Conservation (phyloP, 345 rosid genomes). For the Noccaea caerulescens region DNA sequence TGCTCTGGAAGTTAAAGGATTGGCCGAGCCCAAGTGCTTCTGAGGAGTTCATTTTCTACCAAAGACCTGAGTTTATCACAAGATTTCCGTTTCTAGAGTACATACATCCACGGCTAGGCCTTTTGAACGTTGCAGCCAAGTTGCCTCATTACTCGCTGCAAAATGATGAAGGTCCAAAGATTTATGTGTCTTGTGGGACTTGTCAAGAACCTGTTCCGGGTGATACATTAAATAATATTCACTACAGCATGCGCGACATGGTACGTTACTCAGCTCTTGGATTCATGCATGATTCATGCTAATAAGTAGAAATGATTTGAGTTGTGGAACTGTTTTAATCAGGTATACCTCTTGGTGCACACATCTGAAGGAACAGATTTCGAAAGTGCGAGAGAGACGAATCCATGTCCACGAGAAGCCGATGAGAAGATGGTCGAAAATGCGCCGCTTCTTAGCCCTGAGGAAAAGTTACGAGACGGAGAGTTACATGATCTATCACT, state of each 20-base stretch:
- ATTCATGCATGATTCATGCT: slow-evolving; percentile 1
- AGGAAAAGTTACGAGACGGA: slow-evolving; percentile 14
- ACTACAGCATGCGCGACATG: slow-evolving; percentile 63
- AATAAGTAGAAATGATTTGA: slow-evolving; percentile 9
- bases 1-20: slow-evolving; percentile 80
- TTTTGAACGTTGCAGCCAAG: slow-evolving; percentile 94
- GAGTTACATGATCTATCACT: slow-evolving; percentile 38
- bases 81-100: slow-evolving; percentile 93
- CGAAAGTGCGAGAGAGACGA: slow-evolving; percentile 14
- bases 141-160: slow-evolving; percentile 95
- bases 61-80: slow-evolving; percentile 85
- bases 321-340: slow-evolving; percentile 25
- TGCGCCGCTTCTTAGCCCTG: slow-evolving; percentile 22
- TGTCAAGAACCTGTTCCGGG: slow-evolving; percentile 58
- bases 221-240: slow-evolving; percentile 73
- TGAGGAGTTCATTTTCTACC: slow-evolving; percentile 87
- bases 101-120: slow-evolving; percentile 90
- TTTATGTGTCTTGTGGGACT: slow-evolving; percentile 75
- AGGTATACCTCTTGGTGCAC: slow-evolving; percentile 49
- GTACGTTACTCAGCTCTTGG: slow-evolving; percentile 38
- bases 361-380: slow-evolving; percentile 38
- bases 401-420: slow-evolving; percentile 8
- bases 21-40: slow-evolving; percentile 96
- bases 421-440: slow-evolving; percentile 31
- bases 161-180: slow-evolving; percentile 93